Evolutionary conservation across 108 stramenopile species (phyloP), one percentile per base, ranked within the genome.

Genomic region (Nannochloropsis salina): DNA sequence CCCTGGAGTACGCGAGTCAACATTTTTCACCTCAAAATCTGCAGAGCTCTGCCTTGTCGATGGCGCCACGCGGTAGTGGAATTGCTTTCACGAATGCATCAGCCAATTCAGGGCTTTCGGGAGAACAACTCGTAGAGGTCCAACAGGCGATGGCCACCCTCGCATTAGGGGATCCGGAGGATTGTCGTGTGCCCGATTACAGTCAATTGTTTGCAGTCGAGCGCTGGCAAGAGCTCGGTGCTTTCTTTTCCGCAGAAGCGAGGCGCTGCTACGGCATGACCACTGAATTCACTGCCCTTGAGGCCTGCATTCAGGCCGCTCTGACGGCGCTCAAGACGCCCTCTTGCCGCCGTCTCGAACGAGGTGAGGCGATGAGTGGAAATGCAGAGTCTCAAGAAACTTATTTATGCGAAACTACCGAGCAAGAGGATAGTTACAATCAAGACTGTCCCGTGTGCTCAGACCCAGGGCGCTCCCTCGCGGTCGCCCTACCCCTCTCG

Each of bases 391-490:
- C 3, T 74, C 61, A 74, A 74, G 61, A 74, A n/a, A 6, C 2
- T 4, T 15, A 8, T 15, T 31, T 1, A 31, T 31, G 31, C 31
- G n/a, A n/a, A n/a, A n/a, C 3, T 15, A n/a, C 83, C 18, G 51
- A 81, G 84, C 81, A 83, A 22, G 74, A 43, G 3, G n/a, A 84
- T 80, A 80, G 84, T 41, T 42, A 44, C 44, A 44, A 44, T 21
- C 87, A 3, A 41, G 51, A 85, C 79, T 89, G 88, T 74, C 88
- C 88, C 6, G 86, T 86, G 10, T 89, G 88, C 87, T 83, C 86
- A 43, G 22, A 42, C 9, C 79, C 85, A 8, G 88, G 88, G 20
- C 83, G 87, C 22, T 86, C 84, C 5, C 86, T 89, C 20, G 86
- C 82, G n/a, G 84, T 44, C 80, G 88, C 84, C 5, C 40, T 89